A percentile compares a stretch with the other conserved stretches of the same genome.
Evolutionary conservation across 2,329 filamentous ascomycete species (phyloP).

Genomic region (Aspergillus versicolor): DNA sequence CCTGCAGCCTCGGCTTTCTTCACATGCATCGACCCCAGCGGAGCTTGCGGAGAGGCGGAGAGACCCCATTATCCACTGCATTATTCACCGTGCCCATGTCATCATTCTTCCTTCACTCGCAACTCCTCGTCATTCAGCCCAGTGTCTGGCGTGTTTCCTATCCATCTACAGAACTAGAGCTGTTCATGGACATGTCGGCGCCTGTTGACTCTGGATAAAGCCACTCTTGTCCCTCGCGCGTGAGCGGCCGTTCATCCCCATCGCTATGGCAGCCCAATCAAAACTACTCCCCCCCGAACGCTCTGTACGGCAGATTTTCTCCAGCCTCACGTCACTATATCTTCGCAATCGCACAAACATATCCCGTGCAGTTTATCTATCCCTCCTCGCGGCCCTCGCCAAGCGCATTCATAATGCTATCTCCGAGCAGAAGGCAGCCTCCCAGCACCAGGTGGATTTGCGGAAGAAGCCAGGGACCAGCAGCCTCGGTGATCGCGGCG

Average conservation of each 20-base stretch:
- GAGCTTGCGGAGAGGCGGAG: conserved; percentile 7
- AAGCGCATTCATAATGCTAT: conserved; percentile 91
- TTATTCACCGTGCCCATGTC: conserved; percentile 15
- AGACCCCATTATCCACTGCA: conserved; percentile 3
- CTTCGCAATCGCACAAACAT: conserved; percentile 77
- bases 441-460: conserved; percentile 63
- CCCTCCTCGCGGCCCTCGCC: conserved; percentile 74
- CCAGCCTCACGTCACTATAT: conserved; percentile 70
- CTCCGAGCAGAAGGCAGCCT: conserved; percentile 86
- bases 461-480: conserved; percentile 53
- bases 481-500: conserved; percentile 32
- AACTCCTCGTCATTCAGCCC: not conserved
- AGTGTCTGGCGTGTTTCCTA: not conserved
- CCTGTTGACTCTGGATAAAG: conserved; percentile 22
- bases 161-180: not conserved
- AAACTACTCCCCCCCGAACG: conserved; percentile 66
- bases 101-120: conserved; percentile 1
- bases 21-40: not conserved
- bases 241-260: conserved; percentile 12
- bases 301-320: conserved; percentile 64
- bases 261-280: conserved; percentile 70
- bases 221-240: conserved; percentile 7
- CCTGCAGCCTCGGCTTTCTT: conserved; percentile 11
- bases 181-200: conserved; percentile 20
- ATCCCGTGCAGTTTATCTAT: conserved; percentile 79